Base-by-base conservation (phyloP, 192 early-diverging fungal genomes). In the Coemansia sp. region DNA sequence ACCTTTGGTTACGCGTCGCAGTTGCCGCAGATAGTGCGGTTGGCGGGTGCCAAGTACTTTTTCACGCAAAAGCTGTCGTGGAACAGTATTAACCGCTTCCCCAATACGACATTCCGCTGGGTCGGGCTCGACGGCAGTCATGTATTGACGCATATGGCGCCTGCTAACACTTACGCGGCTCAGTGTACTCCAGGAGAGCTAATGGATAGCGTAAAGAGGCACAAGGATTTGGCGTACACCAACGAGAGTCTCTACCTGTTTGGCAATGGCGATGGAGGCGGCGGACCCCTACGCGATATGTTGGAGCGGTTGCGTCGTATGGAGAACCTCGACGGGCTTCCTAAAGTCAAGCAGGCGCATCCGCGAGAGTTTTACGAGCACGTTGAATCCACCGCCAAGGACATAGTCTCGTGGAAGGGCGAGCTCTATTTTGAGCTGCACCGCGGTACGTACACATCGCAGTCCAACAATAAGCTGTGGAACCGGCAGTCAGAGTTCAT, bases 71-170 rank as follows among this genome's bases (percentile, higher is more conserved):
- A 99, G 76, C 80, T 99, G 35, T 94, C 93, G 9, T 99, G 97
- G 97, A 98, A 98, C 82, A 96, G 94, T 71, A 95, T 99, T 67
- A 99, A 99, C 84, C 93, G 89, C 85, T 97, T 98, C 73, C 97
- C 97, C 3, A 86, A 95, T 70, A 95, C 97, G 0, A 95, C 95
- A 0, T 98, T 98, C 79, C 88, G 84, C 78, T 98, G 97, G 97
- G 85, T 90, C 11, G 94, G 92, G 24, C 75, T 95, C 11, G 91
- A 96, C 77, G 91, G 94, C 3, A 90, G 91, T 38, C 84, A 87
- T 59, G 84, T 94, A 15, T 75, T 96, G 66, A 92, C 91, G 0
- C 94, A 98, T 67, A 94, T 96, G 84, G 89, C 91, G 1, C 94
- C 94, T 0, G 86, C 91, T 8, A 89, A 98, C 65, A 98, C 95